Evolutionary conservation across 1,284 basidiomycete species (phyloP), one percentile per base, ranked within the genome.

Genomic region (Baeospora myosura): DNA sequence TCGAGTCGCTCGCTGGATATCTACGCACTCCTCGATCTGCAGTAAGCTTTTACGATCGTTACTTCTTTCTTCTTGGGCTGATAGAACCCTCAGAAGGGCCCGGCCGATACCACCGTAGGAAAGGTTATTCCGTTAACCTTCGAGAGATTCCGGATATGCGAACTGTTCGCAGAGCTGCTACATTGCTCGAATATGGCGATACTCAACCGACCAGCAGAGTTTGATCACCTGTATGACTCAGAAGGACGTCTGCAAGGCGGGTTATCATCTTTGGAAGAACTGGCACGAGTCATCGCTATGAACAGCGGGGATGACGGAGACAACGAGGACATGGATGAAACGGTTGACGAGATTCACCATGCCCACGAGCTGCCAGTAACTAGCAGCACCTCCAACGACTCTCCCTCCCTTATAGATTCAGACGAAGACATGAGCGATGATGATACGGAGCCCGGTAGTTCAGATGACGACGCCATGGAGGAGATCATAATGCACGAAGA

Each of bases 131-230:
- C 95, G 0, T 75, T 99, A 24, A 97, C 95, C 0, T 82, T 95
- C 51, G 96, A 98, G 59, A 81, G 96, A 4, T 97, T 94, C 63
- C 81, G 95, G n/a, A 91, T 98, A 56, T 89, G 92, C 59, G 96
- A 99, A 63, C 74, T 99, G 5, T 95, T 96, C 54, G 96, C 95
- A 14, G 96, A 99, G 61, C 76, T 98, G 11, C 66, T 98, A 11
- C 96, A 99, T 59, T 96, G 92, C 61, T 98, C 95, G 11, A 98
- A 98, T 58, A 98, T 99, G 95, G 83, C 88, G 1, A 76, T 98
- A 11, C 71, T 98, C 26, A 98, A 98, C 58, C 88, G 96, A 3
- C 61, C 73, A 0, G 57, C 75, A 0, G 80, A 83, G 40, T 79
- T 72, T 46, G 74, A 81, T 31, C 72, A 80, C 22, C 66, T 82